Evolutionary conservation across 441 rosid species (phyloP), one percentile per base, ranked within the genome.

Genomic region (Capsella rubella): DNA sequence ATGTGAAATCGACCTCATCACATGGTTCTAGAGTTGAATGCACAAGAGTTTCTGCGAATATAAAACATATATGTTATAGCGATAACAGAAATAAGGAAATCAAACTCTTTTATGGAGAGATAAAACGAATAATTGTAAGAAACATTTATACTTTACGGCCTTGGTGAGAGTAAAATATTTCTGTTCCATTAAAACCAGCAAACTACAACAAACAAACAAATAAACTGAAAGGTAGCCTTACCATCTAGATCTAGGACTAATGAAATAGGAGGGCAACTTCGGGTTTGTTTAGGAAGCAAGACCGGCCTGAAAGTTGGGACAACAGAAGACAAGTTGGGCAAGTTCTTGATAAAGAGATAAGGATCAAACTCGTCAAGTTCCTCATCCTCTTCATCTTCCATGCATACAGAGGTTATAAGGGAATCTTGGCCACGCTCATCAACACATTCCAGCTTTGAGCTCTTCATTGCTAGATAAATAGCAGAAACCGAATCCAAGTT

Each of bases 161-260:
- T 50, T 8, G 27, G 43, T 42, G 28, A 62, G 10, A 32, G 35
- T 43, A 4, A 15, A 5, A 58, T 49, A 56, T 4, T 29, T 14
- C 25, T 16, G 34, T 18, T 15, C 35, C 35, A 46, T 6, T 1
- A 21, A 34, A 34, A 72, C 47, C 9, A 18, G 39, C 13, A 56
- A 55, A 14, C 32, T 14, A 39, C 29, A 47, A 5, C 5, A 52
- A 74, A 6, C 29, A 51, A 75, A 28, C 29, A 25, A 75, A 39
- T 18, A 1, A 34, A 16, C 49, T 55, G 21, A 15, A 66, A 54
- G 18, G 71, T 37, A 62, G 74, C 40, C 82, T 83, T 81, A 91
- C 99, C 99, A 65, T 96, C 99, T 74, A 96, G 89, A 79, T 96
- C 99, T 73, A 96, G 81, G 75, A 96, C 99, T 43, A 96, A 97